phyloP scores from a whole-genome alignment of 164 flowering plant species.

The Annona squamosa region DNA sequence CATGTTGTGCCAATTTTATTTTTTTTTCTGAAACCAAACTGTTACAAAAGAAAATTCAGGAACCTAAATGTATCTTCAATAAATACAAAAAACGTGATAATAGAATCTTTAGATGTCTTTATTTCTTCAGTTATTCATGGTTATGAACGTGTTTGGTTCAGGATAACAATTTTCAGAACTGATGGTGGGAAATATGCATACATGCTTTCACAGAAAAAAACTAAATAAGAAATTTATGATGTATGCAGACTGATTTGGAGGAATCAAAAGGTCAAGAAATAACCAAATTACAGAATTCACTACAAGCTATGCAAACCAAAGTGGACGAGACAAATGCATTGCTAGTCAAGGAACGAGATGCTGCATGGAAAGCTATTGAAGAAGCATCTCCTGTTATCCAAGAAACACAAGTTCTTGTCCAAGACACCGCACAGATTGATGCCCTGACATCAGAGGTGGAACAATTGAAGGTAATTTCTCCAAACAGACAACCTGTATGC shows the following conservation, averaged over 20 bases:
- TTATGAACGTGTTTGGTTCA: background rate
- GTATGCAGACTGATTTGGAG: slow-evolving; percentile 56
- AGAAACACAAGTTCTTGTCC: slow-evolving; percentile 40
- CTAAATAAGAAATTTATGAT: background rate
- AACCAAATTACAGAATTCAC: slow-evolving; percentile 34
- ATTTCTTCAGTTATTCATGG: background rate
- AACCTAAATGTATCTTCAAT: too few relatives aligned
- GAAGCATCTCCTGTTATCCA: slow-evolving; percentile 41
- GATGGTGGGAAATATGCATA: background rate
- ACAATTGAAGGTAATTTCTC: slow-evolving; percentile 53
- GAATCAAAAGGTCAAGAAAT: slow-evolving; percentile 59
- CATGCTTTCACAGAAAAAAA: background rate
- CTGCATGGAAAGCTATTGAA: slow-evolving; percentile 45
- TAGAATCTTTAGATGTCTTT: background rate
- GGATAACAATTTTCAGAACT: background rate
- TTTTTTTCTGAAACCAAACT: background rate
- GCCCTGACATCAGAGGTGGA: slow-evolving; percentile 52
- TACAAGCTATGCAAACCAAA: slow-evolving; percentile 40
- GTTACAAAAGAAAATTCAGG: too few relatives aligned
- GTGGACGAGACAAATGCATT: slow-evolving; percentile 45
- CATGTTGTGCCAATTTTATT: slow-evolving; percentile 1
- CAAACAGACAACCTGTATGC: background rate
- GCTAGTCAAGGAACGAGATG: slow-evolving; percentile 45
- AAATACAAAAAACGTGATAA: background rate
- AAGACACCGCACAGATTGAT: slow-evolving; percentile 51